These are phyloP conservation scores for Podospora anserina DNA, from an alignment of 495 filamentous ascomycete genomes.

Conservation along the genomic window DNA sequence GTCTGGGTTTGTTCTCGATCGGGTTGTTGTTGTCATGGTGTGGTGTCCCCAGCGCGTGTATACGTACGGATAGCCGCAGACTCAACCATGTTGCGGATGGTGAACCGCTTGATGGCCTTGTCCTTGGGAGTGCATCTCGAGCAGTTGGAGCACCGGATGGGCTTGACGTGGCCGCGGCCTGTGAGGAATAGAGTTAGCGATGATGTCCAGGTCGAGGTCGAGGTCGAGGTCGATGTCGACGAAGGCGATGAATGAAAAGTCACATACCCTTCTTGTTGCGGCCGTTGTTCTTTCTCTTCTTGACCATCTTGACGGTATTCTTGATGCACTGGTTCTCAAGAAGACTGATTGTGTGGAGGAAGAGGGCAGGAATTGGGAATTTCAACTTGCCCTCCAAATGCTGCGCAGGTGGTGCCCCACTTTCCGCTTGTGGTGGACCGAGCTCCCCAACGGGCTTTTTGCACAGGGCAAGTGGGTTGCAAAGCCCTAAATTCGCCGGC, in stretches of 20 bases:
- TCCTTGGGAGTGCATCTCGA: slow-evolving; percentile 99
- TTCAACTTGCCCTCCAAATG: slow-evolving; percentile 30
- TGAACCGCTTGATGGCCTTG: slow-evolving; percentile 99
- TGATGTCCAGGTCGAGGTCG: background rate
- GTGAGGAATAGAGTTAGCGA: slow-evolving; percentile 19
- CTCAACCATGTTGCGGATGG: slow-evolving; percentile 99
- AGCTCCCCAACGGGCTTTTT: background rate
- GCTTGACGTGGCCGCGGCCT: slow-evolving; percentile 94
- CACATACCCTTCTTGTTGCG: slow-evolving; percentile 92
- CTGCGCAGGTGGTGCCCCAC: slow-evolving; percentile 23
- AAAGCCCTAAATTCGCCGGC: slow-evolving; percentile 29
- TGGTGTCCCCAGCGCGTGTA: background rate
- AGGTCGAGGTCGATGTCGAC: background rate
- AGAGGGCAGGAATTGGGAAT: slow-evolving; percentile 26
- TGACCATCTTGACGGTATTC: slow-evolving; percentile 90
- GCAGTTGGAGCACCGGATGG: slow-evolving; percentile 99
- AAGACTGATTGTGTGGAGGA: slow-evolving; percentile 30
- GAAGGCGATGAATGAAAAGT: background rate
- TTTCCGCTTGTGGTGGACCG: slow-evolving; percentile 7
- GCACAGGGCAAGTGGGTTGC: slow-evolving; percentile 26
- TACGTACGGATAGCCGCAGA: slow-evolving; percentile 98
- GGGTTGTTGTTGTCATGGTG: background rate
- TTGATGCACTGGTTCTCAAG: slow-evolving; percentile 38
- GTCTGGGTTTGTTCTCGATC: background rate
- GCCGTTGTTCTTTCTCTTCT: slow-evolving; percentile 99